Evolutionary conservation across 108 stramenopile species (phyloP).

Genomic region (Mediolabrus comicus): DNA sequence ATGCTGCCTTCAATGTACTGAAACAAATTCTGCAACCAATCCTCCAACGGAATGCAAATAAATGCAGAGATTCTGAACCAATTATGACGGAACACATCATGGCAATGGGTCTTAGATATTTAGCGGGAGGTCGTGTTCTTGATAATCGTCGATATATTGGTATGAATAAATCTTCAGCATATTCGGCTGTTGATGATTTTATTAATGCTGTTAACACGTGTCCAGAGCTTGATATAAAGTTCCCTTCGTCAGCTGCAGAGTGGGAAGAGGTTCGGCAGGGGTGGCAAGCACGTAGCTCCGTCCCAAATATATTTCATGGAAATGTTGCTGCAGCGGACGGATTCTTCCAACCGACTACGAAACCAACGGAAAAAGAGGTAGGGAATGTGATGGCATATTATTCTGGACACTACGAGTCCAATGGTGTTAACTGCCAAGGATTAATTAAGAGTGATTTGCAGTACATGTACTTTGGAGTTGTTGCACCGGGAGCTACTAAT

Average conservation of each 20-base stretch:
- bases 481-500: constrained; percentile 2
- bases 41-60: not conserved
- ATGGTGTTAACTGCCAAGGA: constrained; percentile 40
- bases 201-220: constrained; percentile 10
- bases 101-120: constrained; percentile 10
- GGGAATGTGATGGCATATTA: constrained; percentile 13
- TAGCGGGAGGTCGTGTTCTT: constrained; percentile 19
- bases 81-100: constrained; percentile 11
- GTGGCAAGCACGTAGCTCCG: not conserved
- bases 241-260: not conserved
- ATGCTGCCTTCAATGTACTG: not conserved
- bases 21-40: not conserved
- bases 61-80: not conserved
- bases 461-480: constrained; percentile 24
- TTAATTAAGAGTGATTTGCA: constrained; percentile 6
- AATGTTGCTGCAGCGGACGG: constrained; percentile 14
- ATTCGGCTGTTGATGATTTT: constrained; percentile 5
- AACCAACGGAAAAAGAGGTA: constrained; percentile 7
- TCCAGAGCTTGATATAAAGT: constrained; percentile 9
- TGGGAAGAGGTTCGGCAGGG: not conserved
- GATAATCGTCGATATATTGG: constrained; percentile 12
- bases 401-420: constrained; percentile 36
- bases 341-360: constrained; percentile 4
- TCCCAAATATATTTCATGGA: not conserved
- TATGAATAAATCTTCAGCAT: not conserved